Conservation (phyloP, 2,329 filamentous ascomycete species). For the Penicillium verrucosum region DNA sequence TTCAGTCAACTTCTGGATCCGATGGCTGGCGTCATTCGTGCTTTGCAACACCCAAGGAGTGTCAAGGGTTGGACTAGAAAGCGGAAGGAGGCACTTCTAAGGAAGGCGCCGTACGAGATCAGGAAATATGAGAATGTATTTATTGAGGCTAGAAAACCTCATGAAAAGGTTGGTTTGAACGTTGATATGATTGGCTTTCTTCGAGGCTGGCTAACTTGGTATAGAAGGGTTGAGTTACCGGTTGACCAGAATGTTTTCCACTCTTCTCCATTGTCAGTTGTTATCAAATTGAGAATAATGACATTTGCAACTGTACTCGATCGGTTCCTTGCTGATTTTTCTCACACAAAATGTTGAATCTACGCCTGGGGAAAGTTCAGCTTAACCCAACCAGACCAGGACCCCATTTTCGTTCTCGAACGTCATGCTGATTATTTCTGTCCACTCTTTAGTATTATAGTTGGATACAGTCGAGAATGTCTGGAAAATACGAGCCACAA, state of each 20-base stretch:
- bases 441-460: slow-evolving; percentile 9
- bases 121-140: slow-evolving; percentile 17
- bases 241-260: neutral
- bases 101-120: slow-evolving; percentile 11
- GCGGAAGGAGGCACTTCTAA: slow-evolving; percentile 16
- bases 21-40: slow-evolving; percentile 17
- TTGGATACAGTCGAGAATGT: slow-evolving; percentile 9
- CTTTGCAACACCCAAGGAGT: slow-evolving; percentile 18
- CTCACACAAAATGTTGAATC: neutral
- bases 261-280: neutral
- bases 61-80: slow-evolving; percentile 27
- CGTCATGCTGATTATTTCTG: slow-evolving; percentile 14
- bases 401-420: slow-evolving; percentile 17
- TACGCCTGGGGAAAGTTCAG: neutral
- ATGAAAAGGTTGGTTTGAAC: slow-evolving; percentile 8
- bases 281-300: neutral
- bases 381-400: slow-evolving; percentile 6
- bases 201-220: neutral
- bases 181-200: neutral
- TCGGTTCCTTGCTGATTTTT: neutral
- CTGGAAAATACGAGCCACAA: slow-evolving; percentile 13
- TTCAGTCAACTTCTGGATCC: slow-evolving; percentile 21
- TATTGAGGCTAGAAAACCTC: slow-evolving; percentile 3
- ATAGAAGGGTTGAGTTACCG: neutral
- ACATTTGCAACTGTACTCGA: neutral